Conservation (phyloP, 805 yeast species). For the Komagataella mondaviorum region DNA sequence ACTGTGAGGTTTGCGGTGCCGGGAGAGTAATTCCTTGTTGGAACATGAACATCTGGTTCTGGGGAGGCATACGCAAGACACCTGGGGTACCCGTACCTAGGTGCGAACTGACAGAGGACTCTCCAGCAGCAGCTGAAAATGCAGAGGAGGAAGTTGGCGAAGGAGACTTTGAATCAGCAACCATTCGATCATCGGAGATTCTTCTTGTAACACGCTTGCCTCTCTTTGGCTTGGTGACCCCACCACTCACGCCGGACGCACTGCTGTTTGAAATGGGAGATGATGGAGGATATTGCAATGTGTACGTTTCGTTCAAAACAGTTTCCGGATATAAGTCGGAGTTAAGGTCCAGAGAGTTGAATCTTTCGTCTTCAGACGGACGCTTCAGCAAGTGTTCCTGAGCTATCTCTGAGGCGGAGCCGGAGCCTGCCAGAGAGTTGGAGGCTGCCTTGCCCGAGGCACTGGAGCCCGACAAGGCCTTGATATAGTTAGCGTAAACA, state of each 20-base stretch:
- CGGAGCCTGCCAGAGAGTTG: not conserved
- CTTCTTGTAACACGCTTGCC: not conserved
- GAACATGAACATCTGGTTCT: not conserved
- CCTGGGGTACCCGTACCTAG: not conserved
- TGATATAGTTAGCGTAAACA: conserved; percentile 13
- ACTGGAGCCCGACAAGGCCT: conserved; percentile 4
- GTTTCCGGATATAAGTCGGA: conserved; percentile 10
- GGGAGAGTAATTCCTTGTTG: not conserved
- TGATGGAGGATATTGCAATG: not conserved
- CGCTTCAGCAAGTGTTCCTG: conserved; percentile 11
- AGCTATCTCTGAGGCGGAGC: not conserved
- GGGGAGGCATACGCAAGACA: not conserved
- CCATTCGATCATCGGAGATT: not conserved
- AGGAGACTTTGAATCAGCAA: not conserved
- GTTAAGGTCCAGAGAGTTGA: conserved; percentile 13
- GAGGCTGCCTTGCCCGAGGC: not conserved
- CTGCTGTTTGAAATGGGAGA: not conserved
- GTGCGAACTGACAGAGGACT: not conserved
- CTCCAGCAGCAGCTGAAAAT: not conserved
- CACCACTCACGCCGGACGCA: not conserved
- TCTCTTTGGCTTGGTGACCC: not conserved
- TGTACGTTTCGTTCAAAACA: not conserved
- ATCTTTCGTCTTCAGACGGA: conserved; percentile 31
- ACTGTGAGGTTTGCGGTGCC: not conserved
- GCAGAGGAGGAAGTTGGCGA: not conserved